Percentiles rank a stretch among this genome's conserved stretches.
Evolutionary conservation across 768 basidiomycete genomes (phyloP).

Genomic region (Daedalea quercina): DNA sequence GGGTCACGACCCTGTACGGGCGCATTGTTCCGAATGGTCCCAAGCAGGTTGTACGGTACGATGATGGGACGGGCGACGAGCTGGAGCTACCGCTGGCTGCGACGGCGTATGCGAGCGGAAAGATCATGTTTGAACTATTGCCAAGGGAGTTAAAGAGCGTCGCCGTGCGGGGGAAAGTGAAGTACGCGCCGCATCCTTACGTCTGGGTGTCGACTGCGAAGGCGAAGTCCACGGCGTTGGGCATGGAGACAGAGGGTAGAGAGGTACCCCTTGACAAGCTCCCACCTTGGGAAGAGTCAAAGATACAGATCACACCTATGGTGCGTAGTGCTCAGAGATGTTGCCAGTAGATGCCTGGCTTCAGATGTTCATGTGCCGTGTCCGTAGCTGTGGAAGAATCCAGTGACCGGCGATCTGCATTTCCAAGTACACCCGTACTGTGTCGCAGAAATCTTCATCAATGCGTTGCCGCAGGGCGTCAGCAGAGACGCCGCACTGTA

Average conservation of each 20-base stretch:
- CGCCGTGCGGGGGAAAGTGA: constrained; percentile 66
- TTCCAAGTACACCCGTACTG: constrained; percentile 82
- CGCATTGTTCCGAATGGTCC: constrained; percentile 61
- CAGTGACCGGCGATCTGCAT: constrained; percentile 66
- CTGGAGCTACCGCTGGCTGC: constrained; percentile 76
- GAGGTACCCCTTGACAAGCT: constrained; percentile 59
- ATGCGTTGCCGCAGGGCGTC: constrained; percentile 51
- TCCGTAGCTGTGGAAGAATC: constrained; percentile 76
- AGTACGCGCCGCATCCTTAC: constrained; percentile 80
- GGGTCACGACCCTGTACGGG: constrained; percentile 78
- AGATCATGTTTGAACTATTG: constrained; percentile 76
- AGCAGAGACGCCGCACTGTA: constrained; percentile 53
- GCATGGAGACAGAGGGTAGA: constrained; percentile 68
- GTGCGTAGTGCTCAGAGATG: constrained; percentile 17
- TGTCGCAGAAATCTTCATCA: constrained; percentile 50
- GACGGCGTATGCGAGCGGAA: constrained; percentile 75
- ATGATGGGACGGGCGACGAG: constrained; percentile 81
- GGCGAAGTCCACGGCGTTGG: constrained; percentile 69
- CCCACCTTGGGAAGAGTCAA: constrained; percentile 65
- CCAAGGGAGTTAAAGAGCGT: constrained; percentile 64
- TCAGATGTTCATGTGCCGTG: too few species aligned
- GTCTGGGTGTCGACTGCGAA: constrained; percentile 80
- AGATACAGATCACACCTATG: constrained; percentile 59
- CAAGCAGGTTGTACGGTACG: constrained; percentile 61
- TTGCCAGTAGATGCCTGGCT: neutral